These are phyloP conservation scores for Termitomyces sp. DNA, from an alignment of 768 basidiomycete genomes.

Conservation along the genomic window DNA sequence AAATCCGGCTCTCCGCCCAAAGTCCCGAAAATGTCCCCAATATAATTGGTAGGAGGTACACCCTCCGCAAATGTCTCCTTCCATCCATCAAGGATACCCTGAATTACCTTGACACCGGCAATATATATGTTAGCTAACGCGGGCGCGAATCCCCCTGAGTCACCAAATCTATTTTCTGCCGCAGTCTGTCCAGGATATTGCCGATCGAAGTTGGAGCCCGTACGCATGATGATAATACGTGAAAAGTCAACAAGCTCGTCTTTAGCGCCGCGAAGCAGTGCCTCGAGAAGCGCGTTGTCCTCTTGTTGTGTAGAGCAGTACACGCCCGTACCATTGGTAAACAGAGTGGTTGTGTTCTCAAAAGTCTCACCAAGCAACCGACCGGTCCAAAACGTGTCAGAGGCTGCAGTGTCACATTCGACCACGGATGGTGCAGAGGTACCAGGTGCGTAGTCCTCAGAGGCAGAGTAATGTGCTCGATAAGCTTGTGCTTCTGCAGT, in stretches of 20 bases:
- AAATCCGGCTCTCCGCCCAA: background rate
- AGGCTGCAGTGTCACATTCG: conserved; percentile 9
- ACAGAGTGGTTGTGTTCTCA: conserved; percentile 6
- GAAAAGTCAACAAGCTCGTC: conserved; percentile 6
- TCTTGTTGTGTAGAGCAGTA: conserved; percentile 11
- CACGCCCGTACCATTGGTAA: conserved; percentile 7
- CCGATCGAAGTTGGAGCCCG: conserved; percentile 8
- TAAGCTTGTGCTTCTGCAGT: background rate
- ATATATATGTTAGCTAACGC: background rate
- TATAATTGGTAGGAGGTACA: background rate
- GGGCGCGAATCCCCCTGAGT: background rate
- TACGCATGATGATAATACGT: conserved; percentile 8
- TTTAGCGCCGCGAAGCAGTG: conserved; percentile 5
- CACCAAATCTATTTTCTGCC: conserved; percentile 2
- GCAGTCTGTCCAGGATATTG: conserved; percentile 7
- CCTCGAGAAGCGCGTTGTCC: conserved; percentile 8
- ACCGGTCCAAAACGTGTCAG: conserved; percentile 8
- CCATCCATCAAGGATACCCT: background rate
- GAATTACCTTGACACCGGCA: background rate
- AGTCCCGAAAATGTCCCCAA: background rate
- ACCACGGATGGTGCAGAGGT: conserved; percentile 6
- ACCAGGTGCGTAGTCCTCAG: background rate
- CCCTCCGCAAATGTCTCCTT: background rate
- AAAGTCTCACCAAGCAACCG: conserved; percentile 1
- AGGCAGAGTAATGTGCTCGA: background rate